Evolutionary conservation across 1,284 basidiomycete genomes (phyloP).

Genomic region (Irpex sp.): DNA sequence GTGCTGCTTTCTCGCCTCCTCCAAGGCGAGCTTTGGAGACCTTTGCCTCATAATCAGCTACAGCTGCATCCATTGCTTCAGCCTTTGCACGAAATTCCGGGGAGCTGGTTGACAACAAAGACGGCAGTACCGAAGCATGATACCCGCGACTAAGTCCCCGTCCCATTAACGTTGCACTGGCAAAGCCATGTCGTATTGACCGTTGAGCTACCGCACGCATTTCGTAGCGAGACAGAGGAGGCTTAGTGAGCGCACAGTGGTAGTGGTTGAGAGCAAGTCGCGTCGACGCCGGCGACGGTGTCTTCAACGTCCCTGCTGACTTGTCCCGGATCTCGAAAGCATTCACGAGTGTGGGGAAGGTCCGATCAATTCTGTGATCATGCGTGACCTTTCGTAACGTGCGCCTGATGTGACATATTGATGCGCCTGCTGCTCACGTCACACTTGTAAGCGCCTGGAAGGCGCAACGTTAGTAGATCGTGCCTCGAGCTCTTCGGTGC

Average conservation of each 20-base stretch:
- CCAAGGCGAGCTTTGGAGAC: constrained; percentile 56
- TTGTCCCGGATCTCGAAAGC: constrained; percentile 4
- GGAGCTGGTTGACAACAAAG: constrained; percentile 60
- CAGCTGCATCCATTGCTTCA: constrained; percentile 63
- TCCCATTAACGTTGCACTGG: constrained; percentile 5
- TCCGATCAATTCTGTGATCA: constrained; percentile 9
- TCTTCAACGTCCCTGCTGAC: not conserved
- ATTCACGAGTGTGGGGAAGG: constrained; percentile 10
- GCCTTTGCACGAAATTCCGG: constrained; percentile 69
- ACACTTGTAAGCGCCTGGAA: not conserved
- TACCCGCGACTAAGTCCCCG: constrained; percentile 32
- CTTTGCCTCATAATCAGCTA: constrained; percentile 60
- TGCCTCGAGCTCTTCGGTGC: too few species aligned
- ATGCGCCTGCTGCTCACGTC: not conserved
- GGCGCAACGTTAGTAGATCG: too few species aligned
- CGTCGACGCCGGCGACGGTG: not conserved
- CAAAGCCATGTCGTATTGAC: constrained; percentile 4
- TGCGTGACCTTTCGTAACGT: not conserved
- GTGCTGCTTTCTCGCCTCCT: constrained; percentile 66
- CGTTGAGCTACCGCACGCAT: not conserved
- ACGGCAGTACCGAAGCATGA: constrained; percentile 73
- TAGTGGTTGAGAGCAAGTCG: not conserved
- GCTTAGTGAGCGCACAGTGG: not conserved
- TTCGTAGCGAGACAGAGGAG: not conserved
- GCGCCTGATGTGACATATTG: not conserved